Evolutionary conservation across 805 yeast species (phyloP), one percentile per base, ranked within the genome.

Genomic region (Lachancea meyersii): DNA sequence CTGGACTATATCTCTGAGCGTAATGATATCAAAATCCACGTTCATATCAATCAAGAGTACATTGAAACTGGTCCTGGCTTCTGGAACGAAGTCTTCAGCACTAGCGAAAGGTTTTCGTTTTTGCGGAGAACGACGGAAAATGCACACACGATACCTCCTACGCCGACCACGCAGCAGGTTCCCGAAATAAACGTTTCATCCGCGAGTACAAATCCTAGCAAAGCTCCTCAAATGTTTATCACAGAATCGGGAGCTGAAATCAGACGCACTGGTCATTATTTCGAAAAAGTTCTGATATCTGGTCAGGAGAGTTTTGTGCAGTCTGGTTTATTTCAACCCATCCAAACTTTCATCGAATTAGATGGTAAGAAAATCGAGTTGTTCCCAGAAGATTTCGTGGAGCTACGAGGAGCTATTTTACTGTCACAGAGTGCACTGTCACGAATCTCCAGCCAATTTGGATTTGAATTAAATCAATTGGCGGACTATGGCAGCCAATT

Each of bases 61-160:
- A 34, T 45, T 4, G 61, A 54, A 27, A 43, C 50, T 3, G 54
- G 53, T 5, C 56, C 57, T 2, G 55, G 58, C 5, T 60, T 58
- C 46, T 60, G 63, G 63, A 53, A 45, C 32, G 55, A 56, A 36
- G 36, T 55, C 30, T 51, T 55, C 40, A 45, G 47, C 35, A 51
- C 43, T 28, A 44, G 49, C 1, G 55, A 49, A 17, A 27, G 54
- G 20, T 51, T 51, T 17, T 49, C 49, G 13, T 53, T 53, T 36
- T 45, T 49, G 52, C 31, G 18, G 37, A 32, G 19, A 35, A 10
- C 20, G 27, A n/a, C 30, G 13, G 38, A 34, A 21, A 41, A 35
- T 20, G 36, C 40, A n/a, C 40, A 32, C 20, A 16, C 38, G 8
- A 22, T 43, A 9, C 27, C 45, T 9, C 31, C 40, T 16, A 19